Conservation (phyloP, 2,329 filamentous ascomycete species). For the Epicoccum nigrum region DNA sequence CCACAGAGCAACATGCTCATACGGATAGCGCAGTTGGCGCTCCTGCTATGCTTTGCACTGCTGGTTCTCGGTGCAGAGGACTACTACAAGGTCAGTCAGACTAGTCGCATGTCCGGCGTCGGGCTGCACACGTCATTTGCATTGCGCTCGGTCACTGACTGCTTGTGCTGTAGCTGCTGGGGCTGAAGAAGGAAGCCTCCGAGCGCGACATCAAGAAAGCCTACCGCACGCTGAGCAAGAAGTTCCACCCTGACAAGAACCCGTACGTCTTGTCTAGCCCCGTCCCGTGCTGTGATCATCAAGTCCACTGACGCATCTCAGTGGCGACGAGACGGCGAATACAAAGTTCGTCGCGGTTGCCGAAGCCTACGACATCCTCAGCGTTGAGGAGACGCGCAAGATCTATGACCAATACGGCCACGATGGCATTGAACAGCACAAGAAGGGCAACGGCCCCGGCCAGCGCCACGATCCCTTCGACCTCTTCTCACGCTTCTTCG, state of each 20-base stretch:
- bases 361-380: conserved; percentile 93
- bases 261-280: conserved; percentile 64
- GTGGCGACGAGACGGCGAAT: conserved; percentile 77
- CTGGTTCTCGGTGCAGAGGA: conserved; percentile 64
- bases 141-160: conserved; percentile 21
- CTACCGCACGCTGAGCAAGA: conserved; percentile 90
- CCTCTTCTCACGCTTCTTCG: conserved; percentile 95
- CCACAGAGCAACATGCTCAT: conserved; percentile 50
- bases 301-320: conserved; percentile 45
- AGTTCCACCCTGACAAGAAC: conserved; percentile 97
- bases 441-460: conserved; percentile 70
- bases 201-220: conserved; percentile 92
- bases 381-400: conserved; percentile 76
- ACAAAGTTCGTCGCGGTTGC: conserved; percentile 93
- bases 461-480: conserved; percentile 82
- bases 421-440: conserved; percentile 84
- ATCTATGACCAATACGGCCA: conserved; percentile 96
- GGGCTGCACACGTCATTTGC: too few species aligned
- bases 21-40: conserved; percentile 49
- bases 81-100: conserved; percentile 76
- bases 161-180: conserved; percentile 68
- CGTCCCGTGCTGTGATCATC: background rate
- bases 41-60: conserved; percentile 52
- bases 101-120: too few species aligned
- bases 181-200: conserved; percentile 76